These are phyloP conservation scores for Boletus hoseneyae DNA, from an alignment of 1,284 basidiomycete genomes.

Conservation along the genomic window DNA sequence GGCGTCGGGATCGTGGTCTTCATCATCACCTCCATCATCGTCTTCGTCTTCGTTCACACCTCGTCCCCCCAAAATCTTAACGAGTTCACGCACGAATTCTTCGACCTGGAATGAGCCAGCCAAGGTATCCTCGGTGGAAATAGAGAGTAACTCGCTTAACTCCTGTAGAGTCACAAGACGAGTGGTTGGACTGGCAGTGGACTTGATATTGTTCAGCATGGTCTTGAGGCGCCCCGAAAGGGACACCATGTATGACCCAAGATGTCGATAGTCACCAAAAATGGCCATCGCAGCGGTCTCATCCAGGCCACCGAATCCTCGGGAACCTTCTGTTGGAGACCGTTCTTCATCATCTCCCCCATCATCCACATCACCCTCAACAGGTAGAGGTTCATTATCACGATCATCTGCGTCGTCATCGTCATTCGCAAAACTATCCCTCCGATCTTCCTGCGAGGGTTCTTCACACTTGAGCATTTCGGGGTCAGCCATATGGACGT, in stretches of 20 bases:
- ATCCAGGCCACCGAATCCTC: slow-evolving; percentile 60
- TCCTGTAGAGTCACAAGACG: slow-evolving; percentile 91
- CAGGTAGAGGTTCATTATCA: slow-evolving; percentile 41
- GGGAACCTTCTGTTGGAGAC: slow-evolving; percentile 32
- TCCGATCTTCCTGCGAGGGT: slow-evolving; percentile 49
- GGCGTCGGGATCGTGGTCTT: slow-evolving; percentile 76
- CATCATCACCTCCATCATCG: slow-evolving; percentile 53
- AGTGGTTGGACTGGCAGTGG: slow-evolving; percentile 74
- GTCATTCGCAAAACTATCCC: slow-evolving; percentile 40
- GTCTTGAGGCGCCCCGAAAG: slow-evolving; percentile 85
- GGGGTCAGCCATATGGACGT: slow-evolving; percentile 72
- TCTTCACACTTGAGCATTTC: slow-evolving; percentile 55
- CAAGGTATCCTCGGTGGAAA: slow-evolving; percentile 96
- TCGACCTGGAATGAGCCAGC: slow-evolving; percentile 94
- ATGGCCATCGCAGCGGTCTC: slow-evolving; percentile 78
- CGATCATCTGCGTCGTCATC: slow-evolving; percentile 47
- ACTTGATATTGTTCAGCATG: slow-evolving; percentile 86
- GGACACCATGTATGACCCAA: slow-evolving; percentile 89
- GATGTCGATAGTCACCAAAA: slow-evolving; percentile 79
- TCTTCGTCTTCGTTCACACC: slow-evolving; percentile 70
- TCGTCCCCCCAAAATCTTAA: slow-evolving; percentile 87
- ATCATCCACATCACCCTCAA: slow-evolving; percentile 38
- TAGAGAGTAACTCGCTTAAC: slow-evolving; percentile 90
- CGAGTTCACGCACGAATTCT: slow-evolving; percentile 88
- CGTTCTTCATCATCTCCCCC: slow-evolving; percentile 41